Evolutionary conservation across 306 rosid species (phyloP), one percentile per base, ranked within the genome.

Genomic region (Glycyrrhiza uralensis): DNA sequence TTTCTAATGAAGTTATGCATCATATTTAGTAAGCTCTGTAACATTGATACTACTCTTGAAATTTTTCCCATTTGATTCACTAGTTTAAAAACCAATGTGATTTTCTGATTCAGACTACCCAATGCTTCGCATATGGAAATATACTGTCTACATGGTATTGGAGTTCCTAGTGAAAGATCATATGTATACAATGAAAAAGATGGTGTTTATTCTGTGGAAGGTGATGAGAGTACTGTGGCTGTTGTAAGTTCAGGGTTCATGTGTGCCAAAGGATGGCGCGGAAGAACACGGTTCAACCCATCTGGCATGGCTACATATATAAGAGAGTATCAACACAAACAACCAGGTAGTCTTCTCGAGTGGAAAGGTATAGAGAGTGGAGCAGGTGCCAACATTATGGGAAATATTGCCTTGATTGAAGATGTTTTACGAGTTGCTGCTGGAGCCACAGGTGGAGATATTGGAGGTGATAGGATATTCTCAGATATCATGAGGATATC

Each of bases 181-280:
- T 72, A 84, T 28, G 66, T 73, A 12, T 75, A 79, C 80, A 82
- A 87, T n/a, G n/a, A n/a, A n/a, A n/a, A n/a, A n/a, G n/a, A 66
- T 12, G 90, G 86, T 15, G 83, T 80, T 60, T 50, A 81, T 72
- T 89, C 72, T 59, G 89, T 76, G 67, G 94, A 88, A 12, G 91
- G 92, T 5, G 96, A 92, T 45, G 91, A 82, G 50, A 79, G 81
- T 9, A n/a, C n/a, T n/a, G 86, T 77, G 36, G 84, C 88, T 0
- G 77, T 86, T 14, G 2, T 88, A 62, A 92, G 96, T 66, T 86
- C 96, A 8, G 95, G 98, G 11, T 88, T 80, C 87, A 92, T 88
- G 96, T 88, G 96, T 26, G 85, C 89, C 4, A 90, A 86, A 82
- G 96, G 88, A 24, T 90, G 98, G 98, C 80, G 81, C 5, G 84